phyloP scores from a whole-genome alignment of 2,329 filamentous ascomycete species.

The Cercospora sesami region DNA sequence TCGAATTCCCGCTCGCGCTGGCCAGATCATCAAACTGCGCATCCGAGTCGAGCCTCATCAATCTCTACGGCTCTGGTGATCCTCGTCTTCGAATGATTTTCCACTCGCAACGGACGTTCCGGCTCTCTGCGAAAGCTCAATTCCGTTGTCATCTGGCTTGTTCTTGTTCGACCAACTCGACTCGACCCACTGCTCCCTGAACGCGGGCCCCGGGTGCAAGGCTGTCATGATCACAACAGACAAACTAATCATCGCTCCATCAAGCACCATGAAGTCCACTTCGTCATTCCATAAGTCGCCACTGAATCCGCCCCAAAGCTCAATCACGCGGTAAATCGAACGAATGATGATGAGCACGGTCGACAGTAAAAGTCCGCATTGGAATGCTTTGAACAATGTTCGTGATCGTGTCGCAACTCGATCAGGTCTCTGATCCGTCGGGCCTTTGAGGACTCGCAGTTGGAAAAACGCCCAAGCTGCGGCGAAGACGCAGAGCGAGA shows the following conservation, averaged over 20 bases:
- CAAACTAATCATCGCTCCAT: constrained; percentile 56
- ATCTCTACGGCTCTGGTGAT: neutral
- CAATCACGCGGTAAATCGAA: constrained; percentile 65
- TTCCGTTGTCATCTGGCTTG: neutral
- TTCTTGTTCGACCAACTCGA: constrained; percentile 28
- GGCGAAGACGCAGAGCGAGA: constrained; percentile 51
- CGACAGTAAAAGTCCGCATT: constrained; percentile 55
- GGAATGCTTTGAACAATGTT: constrained; percentile 55
- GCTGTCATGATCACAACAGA: constrained; percentile 49
- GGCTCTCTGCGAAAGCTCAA: neutral
- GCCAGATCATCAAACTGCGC: neutral
- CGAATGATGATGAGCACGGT: constrained; percentile 63
- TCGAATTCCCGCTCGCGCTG: neutral
- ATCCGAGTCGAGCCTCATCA: neutral
- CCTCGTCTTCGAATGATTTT: neutral
- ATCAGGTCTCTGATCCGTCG: constrained; percentile 23
- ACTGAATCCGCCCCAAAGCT: constrained; percentile 64
- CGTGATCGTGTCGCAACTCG: constrained; percentile 43
- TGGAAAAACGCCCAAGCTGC: constrained; percentile 41
- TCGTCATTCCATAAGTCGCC: constrained; percentile 58
- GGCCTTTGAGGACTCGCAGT: constrained; percentile 11
- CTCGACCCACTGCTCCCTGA: constrained; percentile 30
- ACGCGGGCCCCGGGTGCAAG: constrained; percentile 49
- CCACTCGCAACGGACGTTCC: neutral
- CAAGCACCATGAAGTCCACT: constrained; percentile 51